These are phyloP conservation scores for Quercus parvula DNA, from an alignment of 306 rosid genomes.

Conservation along the genomic window DNA sequence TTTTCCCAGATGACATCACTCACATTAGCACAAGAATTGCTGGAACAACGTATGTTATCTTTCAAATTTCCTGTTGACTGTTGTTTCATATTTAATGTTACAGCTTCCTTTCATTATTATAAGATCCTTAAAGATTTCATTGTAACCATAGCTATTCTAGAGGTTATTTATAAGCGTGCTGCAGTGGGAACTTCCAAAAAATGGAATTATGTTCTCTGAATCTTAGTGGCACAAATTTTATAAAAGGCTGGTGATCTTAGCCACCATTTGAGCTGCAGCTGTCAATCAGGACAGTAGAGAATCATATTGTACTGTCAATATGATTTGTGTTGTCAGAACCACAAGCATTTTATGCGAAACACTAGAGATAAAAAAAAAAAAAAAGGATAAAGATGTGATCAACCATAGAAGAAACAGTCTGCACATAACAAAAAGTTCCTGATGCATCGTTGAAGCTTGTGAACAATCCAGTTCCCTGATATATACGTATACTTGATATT, in stretches of 20 bases:
- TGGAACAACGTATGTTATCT: slow-evolving; percentile 83
- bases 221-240: neutral
- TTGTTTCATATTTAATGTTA: slow-evolving; percentile 12
- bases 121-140: neutral
- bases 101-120: slow-evolving; percentile 5
- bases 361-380: neutral
- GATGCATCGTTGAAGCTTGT: neutral
- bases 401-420: neutral
- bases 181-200: neutral
- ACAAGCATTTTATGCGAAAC: neutral
- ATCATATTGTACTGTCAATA: neutral
- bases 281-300: neutral
- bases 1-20: slow-evolving; percentile 89
- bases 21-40: slow-evolving; percentile 98
- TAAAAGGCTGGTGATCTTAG: neutral
- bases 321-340: neutral
- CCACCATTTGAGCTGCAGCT: neutral
- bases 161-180: neutral
- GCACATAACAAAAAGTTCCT: neutral
- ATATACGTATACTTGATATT: no score
- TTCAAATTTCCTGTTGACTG: slow-evolving; percentile 27
- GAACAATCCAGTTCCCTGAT: neutral
- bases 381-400: neutral
- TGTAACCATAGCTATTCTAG: neutral
- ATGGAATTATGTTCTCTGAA: neutral